These are phyloP conservation scores for Astrocystis sublimbata DNA, from an alignment of 495 filamentous ascomycete genomes.

Conservation along the genomic window DNA sequence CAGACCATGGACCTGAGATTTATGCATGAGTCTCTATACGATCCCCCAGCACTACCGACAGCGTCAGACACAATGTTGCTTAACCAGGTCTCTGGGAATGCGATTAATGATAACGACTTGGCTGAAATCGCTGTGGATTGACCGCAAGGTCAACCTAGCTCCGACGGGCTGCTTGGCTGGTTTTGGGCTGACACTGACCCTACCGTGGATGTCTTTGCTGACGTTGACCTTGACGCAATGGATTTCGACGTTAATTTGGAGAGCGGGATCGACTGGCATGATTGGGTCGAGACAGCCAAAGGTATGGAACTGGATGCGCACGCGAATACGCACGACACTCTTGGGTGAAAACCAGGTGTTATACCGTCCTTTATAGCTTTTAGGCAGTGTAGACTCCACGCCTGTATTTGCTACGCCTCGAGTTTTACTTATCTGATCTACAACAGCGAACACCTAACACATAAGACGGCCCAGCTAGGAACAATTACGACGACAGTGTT, in stretches of 20 bases:
- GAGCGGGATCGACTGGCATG: constrained; percentile 49
- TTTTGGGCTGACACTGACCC: constrained; percentile 37
- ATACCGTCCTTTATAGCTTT: no score
- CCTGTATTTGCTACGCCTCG: background rate
- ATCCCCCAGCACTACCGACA: background rate
- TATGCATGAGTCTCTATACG: background rate
- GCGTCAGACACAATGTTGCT: background rate
- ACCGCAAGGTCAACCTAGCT: background rate
- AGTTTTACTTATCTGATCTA: background rate
- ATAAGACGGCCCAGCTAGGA: no score
- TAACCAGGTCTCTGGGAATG: background rate
- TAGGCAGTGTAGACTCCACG: background rate
- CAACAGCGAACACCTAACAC: background rate
- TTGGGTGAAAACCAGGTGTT: background rate
- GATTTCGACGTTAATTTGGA: constrained; percentile 42
- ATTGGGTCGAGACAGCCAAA: constrained; percentile 51
- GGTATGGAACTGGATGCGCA: constrained; percentile 31
- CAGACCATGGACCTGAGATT: background rate
- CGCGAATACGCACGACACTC: background rate
- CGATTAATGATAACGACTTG: background rate
- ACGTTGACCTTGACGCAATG: constrained; percentile 26
- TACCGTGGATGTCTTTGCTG: constrained; percentile 25
- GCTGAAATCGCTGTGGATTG: constrained; percentile 4
- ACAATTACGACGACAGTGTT: no score
- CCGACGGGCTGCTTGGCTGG: constrained; percentile 32